These are phyloP conservation scores for Gossypium turneri DNA, from an alignment of 345 rosid genomes.

Conservation along the genomic window DNA sequence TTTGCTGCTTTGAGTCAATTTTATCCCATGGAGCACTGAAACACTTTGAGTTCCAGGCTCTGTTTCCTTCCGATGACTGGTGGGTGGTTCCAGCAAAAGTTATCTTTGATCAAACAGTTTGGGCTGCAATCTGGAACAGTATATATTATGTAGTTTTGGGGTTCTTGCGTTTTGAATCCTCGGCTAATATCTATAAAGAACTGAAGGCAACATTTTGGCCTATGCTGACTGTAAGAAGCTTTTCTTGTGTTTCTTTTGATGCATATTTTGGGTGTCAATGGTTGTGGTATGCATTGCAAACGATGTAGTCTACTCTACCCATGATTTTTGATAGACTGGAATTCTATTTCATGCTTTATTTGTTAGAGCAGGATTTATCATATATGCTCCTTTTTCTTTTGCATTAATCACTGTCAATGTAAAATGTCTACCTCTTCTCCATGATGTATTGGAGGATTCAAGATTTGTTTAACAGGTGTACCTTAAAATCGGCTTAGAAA, in stretches of 20 bases:
- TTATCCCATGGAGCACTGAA: conserved; percentile 19
- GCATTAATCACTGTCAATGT: background rate
- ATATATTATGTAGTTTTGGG: conserved; percentile 67
- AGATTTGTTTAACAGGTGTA: background rate
- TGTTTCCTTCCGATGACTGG: conserved; percentile 82
- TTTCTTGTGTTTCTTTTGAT: conserved; percentile 5
- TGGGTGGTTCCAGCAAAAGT: conserved; percentile 95
- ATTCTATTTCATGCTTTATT: background rate
- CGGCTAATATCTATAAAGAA: conserved; percentile 47
- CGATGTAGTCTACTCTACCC: background rate
- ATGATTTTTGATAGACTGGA: background rate
- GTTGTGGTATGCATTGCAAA: conserved; percentile 2
- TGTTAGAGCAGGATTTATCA: background rate
- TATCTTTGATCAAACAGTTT: conserved; percentile 78
- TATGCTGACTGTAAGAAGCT: conserved; percentile 18
- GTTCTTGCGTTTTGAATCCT: conserved; percentile 68
- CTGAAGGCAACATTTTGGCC: conserved; percentile 42
- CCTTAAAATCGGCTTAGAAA: background rate
- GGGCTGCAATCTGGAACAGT: conserved; percentile 91
- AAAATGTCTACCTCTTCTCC: background rate
- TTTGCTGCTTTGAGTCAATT: background rate
- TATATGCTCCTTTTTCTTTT: background rate
- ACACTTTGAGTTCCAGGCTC: conserved; percentile 41
- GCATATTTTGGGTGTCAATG: background rate
- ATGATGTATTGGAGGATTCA: conserved; percentile 2